Base-by-base conservation (phyloP, 768 basidiomycete species). In the Trametopsis cervina region DNA sequence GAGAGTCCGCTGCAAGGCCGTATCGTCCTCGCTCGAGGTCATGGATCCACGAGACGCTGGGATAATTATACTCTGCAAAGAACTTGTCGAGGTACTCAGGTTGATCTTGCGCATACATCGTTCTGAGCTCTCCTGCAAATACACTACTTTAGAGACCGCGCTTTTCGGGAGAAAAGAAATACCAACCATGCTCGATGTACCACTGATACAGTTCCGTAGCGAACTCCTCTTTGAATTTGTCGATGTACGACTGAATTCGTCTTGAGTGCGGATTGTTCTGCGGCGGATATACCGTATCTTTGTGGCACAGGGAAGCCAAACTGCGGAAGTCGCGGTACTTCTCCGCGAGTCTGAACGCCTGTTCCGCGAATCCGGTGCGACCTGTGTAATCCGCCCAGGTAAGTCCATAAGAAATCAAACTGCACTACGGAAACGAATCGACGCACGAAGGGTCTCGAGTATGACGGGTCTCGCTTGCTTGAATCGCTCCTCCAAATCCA, bases 191-290 rank as follows among this genome's bases (percentile, higher is more conserved):
- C 55, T 91, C 87, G 42, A 95, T 86, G 63, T 90, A 95, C 88
- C 88, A 96, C 58, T 81, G 78, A 60, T 89, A 94, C n/a, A 96
- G 72, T 58, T 90, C 84, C n/a, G 75, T 80, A 0, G 92, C 85
- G 54, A 97, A 98, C 11, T 79, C 80, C 26, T 90, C 82, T 42
- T 83, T 79, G 66, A 85, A 95, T 57, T 73, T 75, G 39, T 85
- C 75, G 49, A 93, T 78, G 64, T 92, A 96, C 4, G 63, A 61
- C 57, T 83, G 76, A 15, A 92, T 83, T 17, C 81, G 71, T 21
- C 66, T 60, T 1, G 72, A 70, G 56, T 85, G 71, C 1, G 85
- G 81, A 57, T 87, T 89, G 35, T 77, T 68, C 42, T 81, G 65
- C 1, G 80, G 80, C 5, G 76, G 80, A 54, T 72, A 88, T 22